Evolutionary conservation across 2,329 filamentous ascomycete genomes (phyloP).

Genomic region (Parascedosporium putredinis): DNA sequence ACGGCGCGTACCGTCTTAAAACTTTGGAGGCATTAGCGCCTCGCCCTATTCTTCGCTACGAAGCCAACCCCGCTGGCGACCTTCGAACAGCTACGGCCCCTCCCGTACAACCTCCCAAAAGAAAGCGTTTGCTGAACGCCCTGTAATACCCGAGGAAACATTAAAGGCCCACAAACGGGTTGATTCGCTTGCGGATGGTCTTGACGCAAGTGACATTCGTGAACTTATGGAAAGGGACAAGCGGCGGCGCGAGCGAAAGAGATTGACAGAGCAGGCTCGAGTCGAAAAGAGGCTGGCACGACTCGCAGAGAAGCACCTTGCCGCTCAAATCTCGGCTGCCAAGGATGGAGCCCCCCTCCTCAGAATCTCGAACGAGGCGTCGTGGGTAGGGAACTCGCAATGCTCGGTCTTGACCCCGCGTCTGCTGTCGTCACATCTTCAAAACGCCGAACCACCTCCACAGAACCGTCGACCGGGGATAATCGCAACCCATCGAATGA

Average conservation of each 20-base stretch:
- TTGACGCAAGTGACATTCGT: conserved; percentile 74
- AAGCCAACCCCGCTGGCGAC: conserved; percentile 51
- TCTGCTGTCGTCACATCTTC: conserved; percentile 47
- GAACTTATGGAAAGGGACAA: conserved; percentile 86
- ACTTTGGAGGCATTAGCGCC: conserved; percentile 73
- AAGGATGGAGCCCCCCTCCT: conserved; percentile 40
- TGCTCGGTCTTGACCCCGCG: conserved; percentile 44
- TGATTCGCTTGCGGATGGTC: conserved; percentile 68
- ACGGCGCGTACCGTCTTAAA: conserved; percentile 66
- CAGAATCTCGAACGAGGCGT: conserved; percentile 39
- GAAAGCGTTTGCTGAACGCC: conserved; percentile 38
- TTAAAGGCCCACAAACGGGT: conserved; percentile 52
- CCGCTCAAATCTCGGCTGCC: conserved; percentile 44
- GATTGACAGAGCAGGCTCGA: conserved; percentile 55
- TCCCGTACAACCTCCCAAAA: conserved; percentile 39
- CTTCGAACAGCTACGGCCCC: conserved; percentile 33
- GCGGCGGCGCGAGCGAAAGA: conserved; percentile 67
- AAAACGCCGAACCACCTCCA: conserved; percentile 27
- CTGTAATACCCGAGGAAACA: conserved; percentile 50
- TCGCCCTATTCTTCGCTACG: conserved; percentile 70
- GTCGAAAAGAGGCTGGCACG: conserved; percentile 54
- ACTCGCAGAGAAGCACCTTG: conserved; percentile 55
- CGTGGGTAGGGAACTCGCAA: conserved; percentile 26
- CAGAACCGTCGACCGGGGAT: conserved; percentile 16
- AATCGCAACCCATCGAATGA: conserved; percentile 11